Percentiles rank a stretch among this genome's conserved stretches.
phyloP scores from a whole-genome alignment of 352 stramenopile genomes.

The Pythium rhizo-oryzae region DNA sequence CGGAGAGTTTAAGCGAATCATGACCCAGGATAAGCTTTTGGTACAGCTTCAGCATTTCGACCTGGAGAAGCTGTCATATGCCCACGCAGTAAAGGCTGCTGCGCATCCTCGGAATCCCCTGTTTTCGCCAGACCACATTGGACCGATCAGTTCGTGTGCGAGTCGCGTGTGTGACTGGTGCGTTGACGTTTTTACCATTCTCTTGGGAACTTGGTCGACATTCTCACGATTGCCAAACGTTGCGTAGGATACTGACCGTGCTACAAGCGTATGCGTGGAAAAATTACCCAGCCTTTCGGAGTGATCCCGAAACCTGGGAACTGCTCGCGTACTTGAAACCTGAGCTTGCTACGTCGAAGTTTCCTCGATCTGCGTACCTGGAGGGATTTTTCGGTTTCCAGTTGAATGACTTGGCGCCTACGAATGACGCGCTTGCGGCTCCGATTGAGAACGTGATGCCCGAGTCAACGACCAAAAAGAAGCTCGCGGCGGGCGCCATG shows the following conservation, averaged over 20 bases:
- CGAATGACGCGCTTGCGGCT: background rate
- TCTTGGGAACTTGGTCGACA: background rate
- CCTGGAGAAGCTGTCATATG: slow-evolving; percentile 38
- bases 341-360: slow-evolving; percentile 31
- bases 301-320: slow-evolving; percentile 45
- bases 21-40: slow-evolving; percentile 75
- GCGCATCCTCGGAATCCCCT: slow-evolving; percentile 64
- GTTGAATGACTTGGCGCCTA: background rate
- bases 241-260: slow-evolving; percentile 50
- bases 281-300: slow-evolving; percentile 37
- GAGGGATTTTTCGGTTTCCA: slow-evolving; percentile 11
- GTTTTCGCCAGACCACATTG: slow-evolving; percentile 66
- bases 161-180: slow-evolving; percentile 92
- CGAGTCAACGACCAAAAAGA: slow-evolving; percentile 21
- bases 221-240: background rate
- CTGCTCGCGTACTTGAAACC: slow-evolving; percentile 57
- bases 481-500: slow-evolving; percentile 20
- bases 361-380: background rate
- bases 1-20: slow-evolving; percentile 47
- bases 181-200: background rate
- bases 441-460: background rate
- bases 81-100: slow-evolving; percentile 41
- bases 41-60: slow-evolving; percentile 46
- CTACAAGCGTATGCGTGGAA: slow-evolving; percentile 78
- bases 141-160: slow-evolving; percentile 83